Percentiles rank a stretch among this genome's conserved stretches.
These are phyloP conservation scores for Talaromyces proteolyticus DNA, from an alignment of 495 filamentous ascomycete species.

Conservation along the genomic window DNA sequence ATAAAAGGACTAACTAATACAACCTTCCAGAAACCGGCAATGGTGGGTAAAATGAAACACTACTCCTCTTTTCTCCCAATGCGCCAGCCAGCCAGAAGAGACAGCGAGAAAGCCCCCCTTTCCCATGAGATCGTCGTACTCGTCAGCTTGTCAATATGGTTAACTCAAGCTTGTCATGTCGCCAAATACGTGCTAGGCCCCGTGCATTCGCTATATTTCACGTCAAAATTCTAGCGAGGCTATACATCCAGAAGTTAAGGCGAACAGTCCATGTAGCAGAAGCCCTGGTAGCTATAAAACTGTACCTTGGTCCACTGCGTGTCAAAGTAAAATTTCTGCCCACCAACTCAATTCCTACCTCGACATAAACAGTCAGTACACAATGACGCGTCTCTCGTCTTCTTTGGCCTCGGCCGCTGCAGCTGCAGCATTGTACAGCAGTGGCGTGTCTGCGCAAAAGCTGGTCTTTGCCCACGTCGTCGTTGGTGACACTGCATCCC, in stretches of 20 bases:
- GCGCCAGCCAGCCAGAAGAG: not conserved
- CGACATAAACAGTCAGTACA: not conserved
- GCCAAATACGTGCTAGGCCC: too few species aligned
- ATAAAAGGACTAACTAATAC: not conserved
- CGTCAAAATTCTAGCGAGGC: not conserved
- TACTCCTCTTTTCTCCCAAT: not conserved
- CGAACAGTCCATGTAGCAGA: too few species aligned
- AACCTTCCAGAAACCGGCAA: not conserved
- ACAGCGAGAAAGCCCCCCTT: not conserved
- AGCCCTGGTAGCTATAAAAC: too few species aligned
- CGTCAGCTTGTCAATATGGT: too few species aligned
- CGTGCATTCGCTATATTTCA: not conserved
- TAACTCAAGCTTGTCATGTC: too few species aligned
- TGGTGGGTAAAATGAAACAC: not conserved
- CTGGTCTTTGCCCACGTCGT: constrained; percentile 32
- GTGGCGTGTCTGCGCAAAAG: constrained; percentile 2
- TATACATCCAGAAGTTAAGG: too few species aligned
- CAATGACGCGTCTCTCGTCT: constrained; percentile 3
- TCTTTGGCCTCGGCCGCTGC: not conserved
- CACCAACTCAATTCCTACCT: not conserved
- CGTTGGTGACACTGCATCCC: constrained; percentile 23
- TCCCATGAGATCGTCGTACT: too few species aligned
- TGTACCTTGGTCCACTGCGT: not conserved
- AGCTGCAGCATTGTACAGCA: not conserved
- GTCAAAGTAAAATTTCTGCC: not conserved